Percentiles rank a stretch among this genome's conserved stretches.
phyloP scores from a whole-genome alignment of 768 basidiomycete genomes.

The Termitomyces sp. region DNA sequence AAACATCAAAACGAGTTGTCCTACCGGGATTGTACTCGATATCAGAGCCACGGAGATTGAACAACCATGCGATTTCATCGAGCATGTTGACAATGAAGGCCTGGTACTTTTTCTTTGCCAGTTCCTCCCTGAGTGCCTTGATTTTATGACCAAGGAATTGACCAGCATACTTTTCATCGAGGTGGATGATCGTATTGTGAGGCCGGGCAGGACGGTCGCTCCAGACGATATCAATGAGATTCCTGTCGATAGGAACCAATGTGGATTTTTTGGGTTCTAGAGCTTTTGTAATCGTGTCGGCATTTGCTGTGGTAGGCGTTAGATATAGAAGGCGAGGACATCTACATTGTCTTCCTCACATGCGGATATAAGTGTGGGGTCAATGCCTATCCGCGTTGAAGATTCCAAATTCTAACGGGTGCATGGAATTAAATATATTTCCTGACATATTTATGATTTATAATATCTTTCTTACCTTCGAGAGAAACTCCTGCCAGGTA shows the following conservation, averaged over 20 bases:
- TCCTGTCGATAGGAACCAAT: slow-evolving; percentile 61
- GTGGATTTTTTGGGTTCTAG: slow-evolving; percentile 50
- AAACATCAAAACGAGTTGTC: neutral
- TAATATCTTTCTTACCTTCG: slow-evolving; percentile 46
- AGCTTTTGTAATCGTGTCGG: slow-evolving; percentile 51
- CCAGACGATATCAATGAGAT: slow-evolving; percentile 84
- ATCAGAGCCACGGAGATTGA: slow-evolving; percentile 89
- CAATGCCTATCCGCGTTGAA: slow-evolving; percentile 72
- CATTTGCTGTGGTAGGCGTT: slow-evolving; percentile 45
- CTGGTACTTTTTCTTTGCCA: slow-evolving; percentile 57
- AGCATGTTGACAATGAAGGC: slow-evolving; percentile 83
- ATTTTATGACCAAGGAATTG: slow-evolving; percentile 67
- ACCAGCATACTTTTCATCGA: slow-evolving; percentile 75
- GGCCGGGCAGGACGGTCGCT: slow-evolving; percentile 66
- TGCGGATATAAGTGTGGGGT: slow-evolving; percentile 70
- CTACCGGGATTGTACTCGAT: slow-evolving; percentile 73
- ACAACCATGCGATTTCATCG: slow-evolving; percentile 93
- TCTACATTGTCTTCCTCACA: slow-evolving; percentile 29
- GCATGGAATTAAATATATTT: neutral
- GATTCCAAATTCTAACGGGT: slow-evolving; percentile 50
- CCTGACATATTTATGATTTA: neutral
- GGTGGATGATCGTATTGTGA: slow-evolving; percentile 56
- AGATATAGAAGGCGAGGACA: neutral
- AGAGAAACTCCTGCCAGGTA: slow-evolving; percentile 84
- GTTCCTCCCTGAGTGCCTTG: slow-evolving; percentile 53